phyloP scores from a whole-genome alignment of 1,139 yeast species.

The Suhomyces bolitotheri region DNA sequence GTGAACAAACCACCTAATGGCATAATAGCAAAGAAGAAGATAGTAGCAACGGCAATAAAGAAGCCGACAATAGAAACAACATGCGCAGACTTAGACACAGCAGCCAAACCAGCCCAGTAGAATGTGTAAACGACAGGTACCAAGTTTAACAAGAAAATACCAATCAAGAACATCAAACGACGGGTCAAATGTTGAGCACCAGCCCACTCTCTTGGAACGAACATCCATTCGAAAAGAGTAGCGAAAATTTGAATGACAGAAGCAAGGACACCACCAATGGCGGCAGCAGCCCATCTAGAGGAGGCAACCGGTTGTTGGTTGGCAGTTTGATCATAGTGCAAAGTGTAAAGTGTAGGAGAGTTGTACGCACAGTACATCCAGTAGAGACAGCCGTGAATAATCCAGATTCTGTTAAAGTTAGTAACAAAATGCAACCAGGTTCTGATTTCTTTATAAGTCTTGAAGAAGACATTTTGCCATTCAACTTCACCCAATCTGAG shows the following conservation, averaged over 20 bases:
- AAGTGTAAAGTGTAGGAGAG: constrained; percentile 88
- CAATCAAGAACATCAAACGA: constrained; percentile 72
- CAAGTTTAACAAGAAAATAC: constrained; percentile 69
- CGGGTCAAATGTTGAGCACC: constrained; percentile 97
- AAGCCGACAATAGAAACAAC: constrained; percentile 87
- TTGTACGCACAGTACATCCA: constrained; percentile 96
- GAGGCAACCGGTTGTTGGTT: constrained; percentile 86
- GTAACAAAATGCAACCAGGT: constrained; percentile 97
- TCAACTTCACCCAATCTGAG: constrained; percentile 87
- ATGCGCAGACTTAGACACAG: constrained; percentile 71
- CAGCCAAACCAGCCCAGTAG: constrained; percentile 72
- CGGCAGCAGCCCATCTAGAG: constrained; percentile 89
- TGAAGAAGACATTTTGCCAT: constrained; percentile 92
- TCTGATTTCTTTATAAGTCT: constrained; percentile 94
- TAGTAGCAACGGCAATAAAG: constrained; percentile 81
- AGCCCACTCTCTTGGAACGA: constrained; percentile 98
- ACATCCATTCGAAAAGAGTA: constrained; percentile 90
- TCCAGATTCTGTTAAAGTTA: constrained; percentile 97
- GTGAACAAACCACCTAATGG: constrained; percentile 97
- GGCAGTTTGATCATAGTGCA: constrained; percentile 76
- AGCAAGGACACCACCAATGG: constrained; percentile 91
- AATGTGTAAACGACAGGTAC: constrained; percentile 87
- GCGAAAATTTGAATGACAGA: constrained; percentile 79
- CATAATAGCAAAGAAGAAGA: constrained; percentile 87
- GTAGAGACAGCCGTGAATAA: constrained; percentile 82